These are phyloP conservation scores for Boletus fagicola DNA, from an alignment of 768 basidiomycete genomes.

Conservation along the genomic window DNA sequence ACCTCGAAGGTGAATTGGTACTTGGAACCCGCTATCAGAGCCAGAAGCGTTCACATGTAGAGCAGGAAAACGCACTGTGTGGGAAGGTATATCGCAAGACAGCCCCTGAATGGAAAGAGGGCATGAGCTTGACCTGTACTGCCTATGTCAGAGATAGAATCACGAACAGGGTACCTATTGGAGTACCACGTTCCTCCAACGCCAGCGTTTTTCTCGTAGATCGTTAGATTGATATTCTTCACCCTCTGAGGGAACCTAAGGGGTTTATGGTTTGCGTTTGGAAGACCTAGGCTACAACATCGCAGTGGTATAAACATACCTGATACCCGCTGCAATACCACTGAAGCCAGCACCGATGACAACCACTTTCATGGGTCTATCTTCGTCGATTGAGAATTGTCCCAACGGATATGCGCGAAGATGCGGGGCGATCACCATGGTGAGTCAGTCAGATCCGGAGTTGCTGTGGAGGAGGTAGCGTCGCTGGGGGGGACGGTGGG, in stretches of 20 bases:
- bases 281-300: background rate
- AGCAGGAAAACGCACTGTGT: slow-evolving; percentile 39
- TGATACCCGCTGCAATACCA: slow-evolving; percentile 57
- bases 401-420: slow-evolving; percentile 31
- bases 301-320: slow-evolving; percentile 31
- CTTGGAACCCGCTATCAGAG: slow-evolving; percentile 27
- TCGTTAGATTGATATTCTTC: slow-evolving; percentile 50
- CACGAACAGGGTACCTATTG: slow-evolving; percentile 52
- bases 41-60: background rate
- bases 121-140: background rate
- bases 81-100: slow-evolving; percentile 62
- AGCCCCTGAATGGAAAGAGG: slow-evolving; percentile 38
- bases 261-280: background rate
- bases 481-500: background rate
- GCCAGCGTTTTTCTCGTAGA: slow-evolving; percentile 59
- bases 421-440: background rate
- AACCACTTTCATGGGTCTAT: slow-evolving; percentile 52
- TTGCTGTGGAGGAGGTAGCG: background rate
- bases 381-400: slow-evolving; percentile 50
- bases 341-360: slow-evolving; percentile 60
- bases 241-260: slow-evolving; percentile 51
- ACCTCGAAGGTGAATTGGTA: slow-evolving; percentile 59
- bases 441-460: too few relatives aligned
- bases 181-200: slow-evolving; percentile 65
- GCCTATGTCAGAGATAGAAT: background rate